phyloP scores from a whole-genome alignment of 2,329 filamentous ascomycete species.

The Fusarium xyrophilum region DNA sequence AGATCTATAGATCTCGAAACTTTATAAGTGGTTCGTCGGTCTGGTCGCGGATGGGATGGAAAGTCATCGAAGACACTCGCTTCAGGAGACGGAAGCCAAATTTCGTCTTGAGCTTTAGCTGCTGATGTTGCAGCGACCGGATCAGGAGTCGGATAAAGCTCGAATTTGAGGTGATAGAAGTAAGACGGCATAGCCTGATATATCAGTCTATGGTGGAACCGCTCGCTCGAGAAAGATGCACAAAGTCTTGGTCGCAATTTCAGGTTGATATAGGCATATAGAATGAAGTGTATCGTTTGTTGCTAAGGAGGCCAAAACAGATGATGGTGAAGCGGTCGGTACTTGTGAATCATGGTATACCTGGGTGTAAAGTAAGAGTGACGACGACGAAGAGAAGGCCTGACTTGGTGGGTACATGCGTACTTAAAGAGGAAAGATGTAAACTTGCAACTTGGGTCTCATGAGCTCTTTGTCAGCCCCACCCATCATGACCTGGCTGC shows the following conservation, averaged over 20 bases:
- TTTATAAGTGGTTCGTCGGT: conserved; percentile 30
- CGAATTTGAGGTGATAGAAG: conserved; percentile 71
- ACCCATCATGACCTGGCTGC: conserved; percentile 20
- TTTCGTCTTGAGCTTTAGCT: conserved; percentile 27
- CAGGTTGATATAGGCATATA: not conserved
- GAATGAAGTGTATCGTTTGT: not conserved
- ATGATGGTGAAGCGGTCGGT: not conserved
- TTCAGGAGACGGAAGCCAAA: conserved; percentile 60
- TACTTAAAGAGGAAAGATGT: conserved; percentile 10
- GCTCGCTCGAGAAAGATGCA: not conserved
- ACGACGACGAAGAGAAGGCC: not conserved
- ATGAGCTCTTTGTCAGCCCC: conserved; percentile 22
- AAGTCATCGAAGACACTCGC: conserved; percentile 63
- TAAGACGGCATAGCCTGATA: conserved; percentile 63
- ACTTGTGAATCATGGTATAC: conserved; percentile 30
- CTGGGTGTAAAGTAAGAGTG: not conserved
- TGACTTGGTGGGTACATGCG: not conserved
- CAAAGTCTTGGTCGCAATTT: not conserved
- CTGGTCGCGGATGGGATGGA: conserved; percentile 55
- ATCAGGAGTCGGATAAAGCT: conserved; percentile 62
- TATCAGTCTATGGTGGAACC: not conserved
- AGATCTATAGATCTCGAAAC: conserved; percentile 7
- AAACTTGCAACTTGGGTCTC: conserved; percentile 7
- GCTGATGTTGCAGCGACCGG: conserved; percentile 37
- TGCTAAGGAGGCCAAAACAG: conserved; percentile 37